phyloP scores from a whole-genome alignment of 164 flowering plant species.

The Umbellularia californica region DNA sequence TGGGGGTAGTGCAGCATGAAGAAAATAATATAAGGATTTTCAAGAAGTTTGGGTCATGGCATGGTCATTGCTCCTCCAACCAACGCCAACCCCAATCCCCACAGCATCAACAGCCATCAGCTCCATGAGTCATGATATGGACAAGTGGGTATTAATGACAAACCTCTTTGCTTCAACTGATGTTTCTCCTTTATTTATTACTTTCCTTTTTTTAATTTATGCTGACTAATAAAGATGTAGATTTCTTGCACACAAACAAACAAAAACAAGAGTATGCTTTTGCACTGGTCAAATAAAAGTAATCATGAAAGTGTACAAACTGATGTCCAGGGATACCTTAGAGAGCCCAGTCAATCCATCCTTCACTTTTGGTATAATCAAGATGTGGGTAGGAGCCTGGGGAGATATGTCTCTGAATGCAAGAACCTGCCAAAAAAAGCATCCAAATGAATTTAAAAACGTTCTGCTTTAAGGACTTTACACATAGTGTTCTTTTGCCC shows the following conservation, averaged over 20 bases:
- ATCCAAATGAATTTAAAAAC: too few relatives aligned
- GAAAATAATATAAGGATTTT: too few relatives aligned
- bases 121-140: not conserved
- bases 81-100: too few relatives aligned
- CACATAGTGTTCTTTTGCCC: too few relatives aligned
- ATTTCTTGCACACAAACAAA: not conserved
- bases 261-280: too few relatives aligned
- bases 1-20: too few relatives aligned
- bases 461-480: too few relatives aligned
- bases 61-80: too few relatives aligned
- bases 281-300: not conserved
- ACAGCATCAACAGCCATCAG: not conserved
- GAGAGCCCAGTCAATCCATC: slow-evolving; percentile 87
- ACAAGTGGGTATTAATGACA: not conserved
- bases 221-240: not conserved
- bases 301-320: not conserved
- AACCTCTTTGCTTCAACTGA: not conserved
- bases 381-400: slow-evolving; percentile 85
- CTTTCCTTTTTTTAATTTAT: too few relatives aligned
- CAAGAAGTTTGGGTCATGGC: too few relatives aligned
- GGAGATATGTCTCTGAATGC: slow-evolving; percentile 91
- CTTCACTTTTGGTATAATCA: slow-evolving; percentile 78
- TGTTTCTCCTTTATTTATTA: not conserved
- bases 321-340: slow-evolving; percentile 38
- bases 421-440: slow-evolving; percentile 50